A percentile compares a stretch with the other conserved stretches of the same genome.
Evolutionary conservation across 164 flowering plant genomes (phyloP).

Genomic region (Pachysandra terminalis): DNA sequence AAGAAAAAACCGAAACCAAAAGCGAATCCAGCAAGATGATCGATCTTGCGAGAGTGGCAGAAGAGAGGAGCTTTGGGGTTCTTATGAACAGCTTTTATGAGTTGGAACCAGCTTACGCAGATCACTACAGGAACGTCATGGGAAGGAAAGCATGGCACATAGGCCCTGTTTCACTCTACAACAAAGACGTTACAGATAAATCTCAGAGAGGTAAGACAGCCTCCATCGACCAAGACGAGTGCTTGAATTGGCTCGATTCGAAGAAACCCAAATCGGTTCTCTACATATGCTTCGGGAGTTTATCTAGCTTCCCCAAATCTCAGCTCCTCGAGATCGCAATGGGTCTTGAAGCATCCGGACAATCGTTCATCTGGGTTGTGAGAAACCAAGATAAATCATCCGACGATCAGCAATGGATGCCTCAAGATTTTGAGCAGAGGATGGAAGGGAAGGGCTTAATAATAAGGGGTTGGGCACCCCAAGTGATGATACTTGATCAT

Average conservation of each 20-base stretch:
- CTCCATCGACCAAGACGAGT: conserved; percentile 7
- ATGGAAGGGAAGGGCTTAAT: conserved; percentile 17
- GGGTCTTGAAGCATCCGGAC: conserved; percentile 14
- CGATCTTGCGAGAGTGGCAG: conserved; percentile 1
- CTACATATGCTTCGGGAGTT: conserved; percentile 19
- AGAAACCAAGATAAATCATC: not conserved
- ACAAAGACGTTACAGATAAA: conserved; percentile 11
- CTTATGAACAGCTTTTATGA: conserved; percentile 32
- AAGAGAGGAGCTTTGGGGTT: conserved; percentile 20
- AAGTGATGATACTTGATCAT: conserved; percentile 21
- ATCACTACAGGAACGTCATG: conserved; percentile 9
- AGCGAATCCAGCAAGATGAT: not conserved
- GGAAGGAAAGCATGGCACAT: conserved; percentile 25
- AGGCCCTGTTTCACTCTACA: conserved; percentile 31
- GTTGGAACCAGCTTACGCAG: conserved; percentile 27
- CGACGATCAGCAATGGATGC: conserved; percentile 7
- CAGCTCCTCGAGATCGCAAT: conserved; percentile 12
- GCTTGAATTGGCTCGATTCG: conserved; percentile 24
- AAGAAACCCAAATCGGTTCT: conserved; percentile 22
- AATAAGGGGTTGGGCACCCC: conserved; percentile 30
- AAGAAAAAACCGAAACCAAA: not conserved
- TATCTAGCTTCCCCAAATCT: not conserved
- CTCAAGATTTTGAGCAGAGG: conserved; percentile 19
- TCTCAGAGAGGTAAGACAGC: conserved; percentile 23
- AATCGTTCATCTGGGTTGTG: conserved; percentile 10